A percentile compares a stretch with the other conserved stretches of the same genome.
Evolutionary conservation across 2,329 filamentous ascomycete species (phyloP).

Genomic region (Aspergillus awamori): DNA sequence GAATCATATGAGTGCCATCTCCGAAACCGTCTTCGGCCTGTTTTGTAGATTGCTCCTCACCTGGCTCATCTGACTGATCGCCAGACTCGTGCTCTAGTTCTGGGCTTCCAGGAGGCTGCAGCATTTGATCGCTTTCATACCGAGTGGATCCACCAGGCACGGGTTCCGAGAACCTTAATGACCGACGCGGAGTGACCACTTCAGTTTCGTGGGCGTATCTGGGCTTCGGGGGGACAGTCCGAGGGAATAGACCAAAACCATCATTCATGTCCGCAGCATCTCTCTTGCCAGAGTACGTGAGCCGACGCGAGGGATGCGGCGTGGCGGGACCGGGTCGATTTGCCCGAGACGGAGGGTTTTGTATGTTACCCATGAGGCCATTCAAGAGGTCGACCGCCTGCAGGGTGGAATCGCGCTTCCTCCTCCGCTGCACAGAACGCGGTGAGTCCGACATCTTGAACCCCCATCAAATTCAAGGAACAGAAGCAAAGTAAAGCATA

Average conservation of each 20-base stretch:
- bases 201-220: background rate
- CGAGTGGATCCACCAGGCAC: background rate
- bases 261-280: too few species aligned
- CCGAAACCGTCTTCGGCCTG: background rate
- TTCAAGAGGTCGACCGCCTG: constrained; percentile 27
- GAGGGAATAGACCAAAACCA: background rate
- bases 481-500: background rate
- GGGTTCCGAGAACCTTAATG: background rate
- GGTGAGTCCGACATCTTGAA: constrained; percentile 15
- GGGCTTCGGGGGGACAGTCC: background rate
- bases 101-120: background rate
- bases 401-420: constrained; percentile 21
- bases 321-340: constrained; percentile 4
- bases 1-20: background rate
- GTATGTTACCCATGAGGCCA: constrained; percentile 17
- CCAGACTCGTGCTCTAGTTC: background rate
- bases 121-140: background rate
- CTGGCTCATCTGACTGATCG: background rate
- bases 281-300: background rate
- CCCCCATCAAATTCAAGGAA: background rate
- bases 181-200: background rate
- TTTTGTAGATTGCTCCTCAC: background rate
- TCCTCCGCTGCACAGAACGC: constrained; percentile 13
- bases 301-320: constrained; percentile 7
- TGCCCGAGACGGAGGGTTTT: background rate